Conservation (phyloP, 352 stramenopile genomes). For the Globisporangium okanoganense region DNA sequence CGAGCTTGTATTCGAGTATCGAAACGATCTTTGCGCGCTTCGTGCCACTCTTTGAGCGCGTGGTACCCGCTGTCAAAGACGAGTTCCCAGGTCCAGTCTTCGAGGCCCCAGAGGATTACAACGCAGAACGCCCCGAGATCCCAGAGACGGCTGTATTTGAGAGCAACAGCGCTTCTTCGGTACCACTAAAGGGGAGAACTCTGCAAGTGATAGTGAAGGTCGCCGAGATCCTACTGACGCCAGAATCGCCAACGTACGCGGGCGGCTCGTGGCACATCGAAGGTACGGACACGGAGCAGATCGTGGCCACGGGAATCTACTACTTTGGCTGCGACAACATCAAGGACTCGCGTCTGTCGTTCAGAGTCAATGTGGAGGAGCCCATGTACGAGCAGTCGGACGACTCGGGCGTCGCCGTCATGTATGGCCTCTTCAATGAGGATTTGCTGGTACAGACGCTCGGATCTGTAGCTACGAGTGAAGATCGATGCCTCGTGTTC, state of each 20-base stretch:
- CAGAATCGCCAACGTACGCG: constrained; percentile 29
- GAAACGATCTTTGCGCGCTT: constrained; percentile 28
- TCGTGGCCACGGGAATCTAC: constrained; percentile 44
- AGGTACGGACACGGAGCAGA: constrained; percentile 34
- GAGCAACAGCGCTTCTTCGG: neutral
- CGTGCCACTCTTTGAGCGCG: constrained; percentile 35
- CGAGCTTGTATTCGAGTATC: constrained; percentile 28
- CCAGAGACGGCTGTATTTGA: constrained; percentile 1
- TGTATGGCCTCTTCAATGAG: constrained; percentile 26
- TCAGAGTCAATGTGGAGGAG: constrained; percentile 28
- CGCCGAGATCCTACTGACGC: constrained; percentile 42
- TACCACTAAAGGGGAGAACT: constrained; percentile 20
- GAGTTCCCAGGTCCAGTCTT: neutral
- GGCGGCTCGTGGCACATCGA: constrained; percentile 51
- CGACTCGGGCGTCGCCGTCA: constrained; percentile 20
- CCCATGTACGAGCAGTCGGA: constrained; percentile 30
- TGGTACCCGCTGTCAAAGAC: constrained; percentile 7
- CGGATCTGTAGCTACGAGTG: constrained; percentile 18
- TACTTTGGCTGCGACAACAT: constrained; percentile 54
- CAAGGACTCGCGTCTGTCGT: constrained; percentile 31
- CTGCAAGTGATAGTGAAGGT: constrained; percentile 51
- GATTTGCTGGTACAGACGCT: constrained; percentile 21
- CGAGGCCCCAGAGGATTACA: constrained; percentile 3
- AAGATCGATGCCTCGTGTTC: constrained; percentile 34
- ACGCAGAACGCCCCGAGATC: constrained; percentile 11